Base-by-base conservation (phyloP, 2,329 filamentous ascomycete species). In the Talaromyces sp. region DNA sequence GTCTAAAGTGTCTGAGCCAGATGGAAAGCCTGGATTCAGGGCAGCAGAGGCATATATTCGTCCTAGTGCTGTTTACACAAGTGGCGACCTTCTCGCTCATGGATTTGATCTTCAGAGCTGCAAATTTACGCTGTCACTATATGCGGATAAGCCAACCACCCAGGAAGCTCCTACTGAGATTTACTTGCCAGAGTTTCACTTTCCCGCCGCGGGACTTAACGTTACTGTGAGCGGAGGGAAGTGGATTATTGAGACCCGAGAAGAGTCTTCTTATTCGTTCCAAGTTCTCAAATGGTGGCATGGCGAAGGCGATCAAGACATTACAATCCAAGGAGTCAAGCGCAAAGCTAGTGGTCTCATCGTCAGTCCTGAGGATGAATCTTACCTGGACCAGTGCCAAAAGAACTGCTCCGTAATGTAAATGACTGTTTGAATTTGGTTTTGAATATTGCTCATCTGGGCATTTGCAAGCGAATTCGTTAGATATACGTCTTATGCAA, bases 211-310 rank as follows among this genome's bases (percentile, higher is more conserved):
- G 58, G 83, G 86, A 53, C 91, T 88, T 45, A 84, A 84, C 0
- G 88, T 99, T 3, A 85, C 90, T 63, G 90, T 93, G 31, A 92
- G 87, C 60, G 91, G 90, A 0, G 96, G 96, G 6, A 95, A 94
- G 74, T 99, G 93, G 93, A 88, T 90, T 70, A 92, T 98, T 67
- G 88, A 87, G 70, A 85, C 82, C 5, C 89, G 93, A 67, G 90
- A 93, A 64, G 85, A 87, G 8, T 86, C 91, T 68, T 87, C 86
- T 0, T 87, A 87, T 5, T 81, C 87, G 70, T 82, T 92, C 67
- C 94, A 97, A 80, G 86, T 86, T 69, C 79, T 99, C 68, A 87
- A 87, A 71, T 99, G 95, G 95, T 97, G 94, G 93, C 93, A 99
- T 78, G 87, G 87, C 0, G 89, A 90, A 64, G 95, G 94, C 1